Percentiles rank a stretch among this genome's conserved stretches.
Conservation (phyloP, 1,139 yeast species). For the Arxiozyma bovina region DNA sequence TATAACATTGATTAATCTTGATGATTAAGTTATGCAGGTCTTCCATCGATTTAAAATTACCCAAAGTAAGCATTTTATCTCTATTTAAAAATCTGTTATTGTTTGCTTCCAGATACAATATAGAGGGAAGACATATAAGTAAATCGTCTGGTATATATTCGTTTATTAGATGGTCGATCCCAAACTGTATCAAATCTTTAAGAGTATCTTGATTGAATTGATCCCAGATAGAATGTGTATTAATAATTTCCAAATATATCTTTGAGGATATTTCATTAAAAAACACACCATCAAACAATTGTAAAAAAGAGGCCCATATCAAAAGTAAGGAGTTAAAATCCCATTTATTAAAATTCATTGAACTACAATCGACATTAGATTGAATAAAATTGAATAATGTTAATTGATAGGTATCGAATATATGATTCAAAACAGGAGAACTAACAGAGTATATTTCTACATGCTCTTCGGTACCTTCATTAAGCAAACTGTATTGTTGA, state of each 20-base stretch:
- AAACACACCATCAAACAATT: not conserved
- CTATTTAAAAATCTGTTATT: not conserved
- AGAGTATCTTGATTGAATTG: not conserved
- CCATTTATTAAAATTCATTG: not conserved
- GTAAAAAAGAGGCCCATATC: not conserved
- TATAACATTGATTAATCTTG: slow-evolving; percentile 8
- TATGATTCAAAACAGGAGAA: not conserved
- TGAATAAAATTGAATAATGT: not conserved
- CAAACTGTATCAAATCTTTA: not conserved
- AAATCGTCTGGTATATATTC: slow-evolving; percentile 1
- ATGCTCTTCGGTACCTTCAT: not conserved
- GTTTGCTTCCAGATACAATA: slow-evolving; percentile 8
- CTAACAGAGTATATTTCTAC: not conserved
- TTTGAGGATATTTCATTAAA: slow-evolving; percentile 1
- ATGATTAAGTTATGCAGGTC: slow-evolving; percentile 11
- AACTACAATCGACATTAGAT: not conserved
- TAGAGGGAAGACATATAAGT: slow-evolving; percentile 5
- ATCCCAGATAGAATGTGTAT: not conserved
- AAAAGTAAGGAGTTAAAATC: not conserved
- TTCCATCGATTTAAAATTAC: slow-evolving; percentile 10
- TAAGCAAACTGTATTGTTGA: not conserved
- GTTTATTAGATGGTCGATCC: slow-evolving; percentile 2
- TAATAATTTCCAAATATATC: not conserved
- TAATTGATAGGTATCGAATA: not conserved
- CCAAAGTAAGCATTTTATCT: not conserved